Base-by-base conservation (phyloP, 169 alveolate genomes). In the Plasmodium cynomolgi region DNA sequence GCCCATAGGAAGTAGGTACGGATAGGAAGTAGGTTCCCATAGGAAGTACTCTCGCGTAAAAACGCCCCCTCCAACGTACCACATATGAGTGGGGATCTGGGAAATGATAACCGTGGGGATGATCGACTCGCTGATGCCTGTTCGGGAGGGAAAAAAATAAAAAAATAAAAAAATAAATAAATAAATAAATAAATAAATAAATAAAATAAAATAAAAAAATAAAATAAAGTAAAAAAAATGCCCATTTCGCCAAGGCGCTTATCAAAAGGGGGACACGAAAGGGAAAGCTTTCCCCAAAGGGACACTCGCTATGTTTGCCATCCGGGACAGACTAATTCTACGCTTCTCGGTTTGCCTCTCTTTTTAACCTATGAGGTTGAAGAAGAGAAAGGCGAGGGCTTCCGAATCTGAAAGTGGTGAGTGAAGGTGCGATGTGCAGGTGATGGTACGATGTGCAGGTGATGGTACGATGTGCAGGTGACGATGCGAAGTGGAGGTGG, bases 21-120 rank as follows among this genome's bases (percentile, higher is more conserved):
- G 4, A 26, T 71, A 20, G n/a, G n/a, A n/a, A n/a, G n/a, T n/a
- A n/a, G n/a, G n/a, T n/a, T n/a, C n/a, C n/a, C 80, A 71, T 71
- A 26, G 33, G 56, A 75, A 33, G 31, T n/a, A 17, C 9, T 75
- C 3, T n/a, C n/a, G 15, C n/a, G 47, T 17, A 84, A 2, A 84
- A 20, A 0, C 56, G 9, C 71, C n/a, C 23, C 33, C n/a, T 41
- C 31, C 15, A 71, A 17, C 90, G 47, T 33, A 90, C 94, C 94
- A 90, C 47, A 90, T 44, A 31, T 90, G 94, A 15, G 94, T 90
- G 37, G 94, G 94, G 34, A 90, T 90, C 54, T 90, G 94, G n/a
- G 94, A 90, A 80, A 80, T 90, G 31, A 90, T 81, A 44, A 90
- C 94, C 15, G 94, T 90, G 56, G 94, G 94, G 50, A 90, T 90